Base-by-base conservation (phyloP, 331 rosid genomes). In the Stylosanthes scabra region DNA sequence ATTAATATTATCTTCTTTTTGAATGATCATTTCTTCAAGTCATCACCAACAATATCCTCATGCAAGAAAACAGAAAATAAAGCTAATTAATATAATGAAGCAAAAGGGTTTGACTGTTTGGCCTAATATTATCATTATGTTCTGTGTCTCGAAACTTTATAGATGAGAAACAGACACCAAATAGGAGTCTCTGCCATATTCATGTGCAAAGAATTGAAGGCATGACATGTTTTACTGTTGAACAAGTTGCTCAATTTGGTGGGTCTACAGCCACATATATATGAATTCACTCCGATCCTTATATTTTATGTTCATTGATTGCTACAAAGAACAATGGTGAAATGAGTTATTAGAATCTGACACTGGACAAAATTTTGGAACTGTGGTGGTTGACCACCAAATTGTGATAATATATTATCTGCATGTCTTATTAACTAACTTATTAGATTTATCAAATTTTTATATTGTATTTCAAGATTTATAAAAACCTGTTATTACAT, bases 151-250 rank as follows among this genome's bases (percentile, higher is more conserved):
- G 5, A 63, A 80, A 46, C n/a, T 11, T 73, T 39, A 55, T 50
- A 59, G 74, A 54, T 34, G 39, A 63, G 52, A 39, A 52, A 74
- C 70, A 55, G 79, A 66, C 70, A 50, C 37, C 14, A 40, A 63
- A 66, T 20, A 20, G 25, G 74, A 80, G 72, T 78, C 77, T 42
- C 28, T 73, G 46, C 10, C 11, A 34, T 68, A 68, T 80, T 75
- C 83, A n/a, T 81, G 88, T 83, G 88, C 83, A 52, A 71, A 86
- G 80, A 79, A 72, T 29, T 59, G 69, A 63, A 59, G 34, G 34
- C 59, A 64, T 34, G 86, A 81, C 88, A 84, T 57, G 10, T n/a
- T 20, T 62, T 14, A 68, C 76, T 68, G 78, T 83, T 44, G 68
- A 50, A 54, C 77, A 39, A 71, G 66, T 58, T 37, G 80, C 80